These are phyloP conservation scores for Neurospora hispaniola DNA, from an alignment of 495 filamentous ascomycete species.

Conservation along the genomic window DNA sequence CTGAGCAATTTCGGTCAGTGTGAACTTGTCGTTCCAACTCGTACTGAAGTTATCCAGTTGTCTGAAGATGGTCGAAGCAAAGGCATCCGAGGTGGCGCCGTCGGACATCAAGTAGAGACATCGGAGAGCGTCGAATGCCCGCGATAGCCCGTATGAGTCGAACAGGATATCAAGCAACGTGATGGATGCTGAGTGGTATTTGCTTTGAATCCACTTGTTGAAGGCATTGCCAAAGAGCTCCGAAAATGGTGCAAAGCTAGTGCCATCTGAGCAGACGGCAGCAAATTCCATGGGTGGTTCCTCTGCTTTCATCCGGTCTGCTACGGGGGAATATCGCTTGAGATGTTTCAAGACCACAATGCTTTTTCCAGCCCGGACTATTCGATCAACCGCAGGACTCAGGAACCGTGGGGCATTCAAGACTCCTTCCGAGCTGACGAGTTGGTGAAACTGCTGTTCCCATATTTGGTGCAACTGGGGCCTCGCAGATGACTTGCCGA, in stretches of 20 bases:
- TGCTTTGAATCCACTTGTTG: slow-evolving; percentile 57
- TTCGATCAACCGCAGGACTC: slow-evolving; percentile 50
- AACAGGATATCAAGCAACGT: slow-evolving; percentile 58
- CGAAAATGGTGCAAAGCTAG: slow-evolving; percentile 57
- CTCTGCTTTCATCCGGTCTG: slow-evolving; percentile 5
- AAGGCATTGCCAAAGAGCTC: slow-evolving; percentile 62
- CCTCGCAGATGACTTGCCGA: slow-evolving; percentile 45
- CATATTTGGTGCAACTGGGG: slow-evolving; percentile 58
- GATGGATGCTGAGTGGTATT: slow-evolving; percentile 55
- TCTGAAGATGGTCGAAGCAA: slow-evolving; percentile 64
- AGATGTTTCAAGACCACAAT: slow-evolving; percentile 68
- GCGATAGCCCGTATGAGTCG: slow-evolving; percentile 54
- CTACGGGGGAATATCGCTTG: slow-evolving; percentile 25
- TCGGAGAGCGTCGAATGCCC: slow-evolving; percentile 55
- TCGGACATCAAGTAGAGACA: slow-evolving; percentile 64
- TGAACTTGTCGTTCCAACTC: slow-evolving; percentile 73
- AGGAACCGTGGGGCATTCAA: slow-evolving; percentile 67
- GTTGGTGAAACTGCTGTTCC: slow-evolving; percentile 62
- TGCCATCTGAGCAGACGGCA: slow-evolving; percentile 36
- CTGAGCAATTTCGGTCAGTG: slow-evolving; percentile 69
- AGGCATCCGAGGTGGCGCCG: slow-evolving; percentile 48
- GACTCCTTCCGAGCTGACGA: slow-evolving; percentile 39
- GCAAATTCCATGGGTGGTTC: slow-evolving; percentile 44
- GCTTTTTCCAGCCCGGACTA: slow-evolving; percentile 82
- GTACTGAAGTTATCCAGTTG: slow-evolving; percentile 55